phyloP scores from a whole-genome alignment of 78 protist genomes.

The Polysphondylium violaceum region DNA sequence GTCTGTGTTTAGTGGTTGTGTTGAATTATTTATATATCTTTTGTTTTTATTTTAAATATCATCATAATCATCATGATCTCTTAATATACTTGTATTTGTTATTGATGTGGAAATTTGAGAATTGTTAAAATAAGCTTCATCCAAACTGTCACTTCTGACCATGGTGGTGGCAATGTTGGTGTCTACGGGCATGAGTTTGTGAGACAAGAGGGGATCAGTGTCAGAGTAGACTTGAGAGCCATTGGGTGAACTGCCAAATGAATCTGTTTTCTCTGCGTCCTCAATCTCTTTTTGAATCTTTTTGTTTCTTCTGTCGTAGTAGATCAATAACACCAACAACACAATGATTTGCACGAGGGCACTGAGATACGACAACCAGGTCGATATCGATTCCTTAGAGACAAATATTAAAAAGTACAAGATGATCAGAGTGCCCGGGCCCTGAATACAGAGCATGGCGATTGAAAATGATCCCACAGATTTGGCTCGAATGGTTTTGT shows the following conservation, averaged over 20 bases:
- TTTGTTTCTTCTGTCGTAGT: conserved; percentile 31
- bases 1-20: background rate
- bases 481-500: conserved; percentile 53
- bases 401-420: conserved; percentile 67
- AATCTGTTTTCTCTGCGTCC: background rate
- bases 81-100: background rate
- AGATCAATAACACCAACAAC: conserved; percentile 38
- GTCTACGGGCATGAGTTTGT: background rate
- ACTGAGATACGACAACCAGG: conserved; percentile 75
- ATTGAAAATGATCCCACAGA: conserved; percentile 77
- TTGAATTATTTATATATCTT: background rate
- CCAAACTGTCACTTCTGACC: background rate
- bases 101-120: background rate
- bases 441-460: conserved; percentile 68
- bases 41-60: background rate
- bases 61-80: background rate
- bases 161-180: background rate
- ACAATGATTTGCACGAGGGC: conserved; percentile 45
- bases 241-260: conserved; percentile 5
- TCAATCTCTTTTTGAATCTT: background rate
- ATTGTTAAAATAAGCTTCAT: background rate
- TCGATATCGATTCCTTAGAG: conserved; percentile 60
- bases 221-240: background rate
- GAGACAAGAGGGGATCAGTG: background rate
- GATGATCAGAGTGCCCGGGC: conserved; percentile 66